Evolutionary conservation across 768 basidiomycete genomes (phyloP), one percentile per base, ranked within the genome.

Genomic region (Kwoniella sp.): DNA sequence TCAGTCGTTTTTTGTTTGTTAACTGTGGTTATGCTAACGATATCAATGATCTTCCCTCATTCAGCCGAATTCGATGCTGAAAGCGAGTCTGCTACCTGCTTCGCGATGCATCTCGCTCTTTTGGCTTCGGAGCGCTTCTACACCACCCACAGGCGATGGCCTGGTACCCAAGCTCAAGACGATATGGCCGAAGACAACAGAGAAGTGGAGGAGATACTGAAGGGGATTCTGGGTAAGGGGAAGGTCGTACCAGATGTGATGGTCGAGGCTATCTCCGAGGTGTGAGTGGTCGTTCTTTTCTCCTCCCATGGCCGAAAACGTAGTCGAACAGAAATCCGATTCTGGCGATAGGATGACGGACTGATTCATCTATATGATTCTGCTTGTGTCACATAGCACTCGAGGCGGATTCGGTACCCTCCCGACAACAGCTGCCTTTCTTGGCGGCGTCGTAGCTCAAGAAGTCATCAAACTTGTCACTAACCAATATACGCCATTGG

Each of bases 391-490:
- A n/a, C n/a, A 25, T 58, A 79, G 78, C 9, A 47, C 55, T 26
- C 66, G 78, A 47, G 78, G 77, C 6, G 78, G 73, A 21, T 73
- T 73, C 54, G 61, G 63, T 0, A 70, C 70, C 72, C 81, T 98
- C 2, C 95, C 95, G 6, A 98, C 93, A 68, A 93, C 88, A 1
- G 91, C 95, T 0, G 94, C 94, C 1, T 87, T 98, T 73, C 82
- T 97, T 0, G 96, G 96, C 1, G 96, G 96, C 1, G 80, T 98
- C 36, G 88, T 97, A 21, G 92, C 94, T 25, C 96, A 99, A 71
- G 96, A 99, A 77, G 87, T 88, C 6, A 98, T 98, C 84, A 98
- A 99, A 84, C 84, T 98, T 81, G 88, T 95, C 72, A 99, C 95
- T 61, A 88, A 87, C 72, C 96, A 99, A 80, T 99, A 99, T 77